Evolutionary conservation across 768 basidiomycete genomes (phyloP).

Genomic region (Coprinopsis strossmayeri): DNA sequence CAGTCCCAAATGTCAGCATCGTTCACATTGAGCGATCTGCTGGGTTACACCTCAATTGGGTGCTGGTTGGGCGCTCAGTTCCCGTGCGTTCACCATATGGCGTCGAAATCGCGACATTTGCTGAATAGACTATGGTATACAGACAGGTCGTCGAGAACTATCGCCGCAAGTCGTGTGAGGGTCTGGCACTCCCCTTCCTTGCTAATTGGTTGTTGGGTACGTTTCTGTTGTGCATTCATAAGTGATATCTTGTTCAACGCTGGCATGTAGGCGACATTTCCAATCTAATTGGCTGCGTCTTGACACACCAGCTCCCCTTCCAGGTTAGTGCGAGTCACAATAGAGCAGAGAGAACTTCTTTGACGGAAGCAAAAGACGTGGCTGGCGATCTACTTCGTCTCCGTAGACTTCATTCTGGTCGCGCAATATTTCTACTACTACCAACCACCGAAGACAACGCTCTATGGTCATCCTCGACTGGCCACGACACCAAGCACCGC

Average conservation of each 20-base stretch:
- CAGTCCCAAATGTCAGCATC: conserved; percentile 21
- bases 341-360: too few relatives aligned
- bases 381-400: conserved; percentile 88
- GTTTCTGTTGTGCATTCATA: conserved; percentile 15
- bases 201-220: conserved; percentile 88
- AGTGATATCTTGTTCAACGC: not conserved
- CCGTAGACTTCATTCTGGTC: conserved; percentile 71
- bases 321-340: conserved; percentile 69
- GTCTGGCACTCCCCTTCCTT: conserved; percentile 89
- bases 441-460: conserved; percentile 25
- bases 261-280: conserved; percentile 71
- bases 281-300: conserved; percentile 84
- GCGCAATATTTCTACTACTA: conserved; percentile 80
- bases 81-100: conserved; percentile 50
- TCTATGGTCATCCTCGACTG: conserved; percentile 33
- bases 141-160: conserved; percentile 85
- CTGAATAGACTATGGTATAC: conserved; percentile 1
- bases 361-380: conserved; percentile 75
- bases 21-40: conserved; percentile 46
- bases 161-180: conserved; percentile 71
- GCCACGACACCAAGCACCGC: conserved; percentile 31
- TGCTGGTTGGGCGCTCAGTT: conserved; percentile 88
- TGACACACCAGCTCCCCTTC: conserved; percentile 92
- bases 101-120: conserved; percentile 6
- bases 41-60: conserved; percentile 66